phyloP scores from a whole-genome alignment of 2,329 filamentous ascomycete species.

The Ceratocystiopsis sp. region DNA sequence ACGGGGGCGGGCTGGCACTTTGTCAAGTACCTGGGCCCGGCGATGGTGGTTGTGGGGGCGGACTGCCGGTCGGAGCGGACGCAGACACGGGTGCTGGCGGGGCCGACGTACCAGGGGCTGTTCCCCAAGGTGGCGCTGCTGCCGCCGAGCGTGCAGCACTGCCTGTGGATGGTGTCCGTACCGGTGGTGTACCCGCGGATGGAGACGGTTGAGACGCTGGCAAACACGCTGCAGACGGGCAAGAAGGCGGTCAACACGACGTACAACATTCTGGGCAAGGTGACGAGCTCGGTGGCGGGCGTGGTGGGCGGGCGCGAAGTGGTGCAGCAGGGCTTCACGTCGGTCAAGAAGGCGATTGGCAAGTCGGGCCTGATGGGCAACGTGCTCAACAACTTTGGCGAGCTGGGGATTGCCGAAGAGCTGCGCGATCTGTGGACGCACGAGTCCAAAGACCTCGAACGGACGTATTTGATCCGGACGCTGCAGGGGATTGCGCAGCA shows the following conservation, averaged over 20 bases:
- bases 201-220: conserved; percentile 80
- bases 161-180: conserved; percentile 88
- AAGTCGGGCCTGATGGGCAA: conserved; percentile 93
- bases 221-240: conserved; percentile 78
- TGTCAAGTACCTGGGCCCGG: conserved; percentile 86
- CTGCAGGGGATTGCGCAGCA: conserved; percentile 90
- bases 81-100: conserved; percentile 81
- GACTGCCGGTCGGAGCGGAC: conserved; percentile 88
- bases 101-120: conserved; percentile 89
- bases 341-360: conserved; percentile 90
- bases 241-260: conserved; percentile 95
- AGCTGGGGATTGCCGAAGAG: conserved; percentile 88
- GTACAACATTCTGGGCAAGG: conserved; percentile 90
- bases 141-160: conserved; percentile 87
- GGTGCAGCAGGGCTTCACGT: conserved; percentile 80
- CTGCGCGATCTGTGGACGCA: conserved; percentile 96
- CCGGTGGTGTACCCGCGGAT: conserved; percentile 81
- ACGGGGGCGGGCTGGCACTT: conserved; percentile 99
- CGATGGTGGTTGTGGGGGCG: conserved; percentile 73
- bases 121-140: conserved; percentile 90
- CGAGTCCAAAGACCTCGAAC: conserved; percentile 89
- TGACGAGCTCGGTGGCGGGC: conserved; percentile 85
- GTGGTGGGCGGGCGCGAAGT: conserved; percentile 90
- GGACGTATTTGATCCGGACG: conserved; percentile 90
- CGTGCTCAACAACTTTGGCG: conserved; percentile 88